Base-by-base conservation (phyloP, 2,329 filamentous ascomycete species). In the Hypomyces perniciosus region DNA sequence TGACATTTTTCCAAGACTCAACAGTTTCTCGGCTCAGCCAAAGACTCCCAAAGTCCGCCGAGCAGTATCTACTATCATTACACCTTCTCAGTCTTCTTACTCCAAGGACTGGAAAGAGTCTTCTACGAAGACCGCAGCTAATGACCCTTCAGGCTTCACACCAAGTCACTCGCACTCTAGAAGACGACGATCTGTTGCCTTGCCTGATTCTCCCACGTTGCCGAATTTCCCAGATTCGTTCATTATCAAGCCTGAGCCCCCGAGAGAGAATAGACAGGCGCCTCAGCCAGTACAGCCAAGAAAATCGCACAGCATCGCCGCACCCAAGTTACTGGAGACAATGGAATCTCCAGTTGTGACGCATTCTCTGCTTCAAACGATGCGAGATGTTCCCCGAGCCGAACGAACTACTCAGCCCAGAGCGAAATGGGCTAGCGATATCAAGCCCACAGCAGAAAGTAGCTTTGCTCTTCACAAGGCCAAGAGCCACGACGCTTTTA, bases 381-480 rank as follows among this genome's bases (percentile, higher is more conserved):
- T 20, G 20, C 20, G 20, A 20, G 20, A 20, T 20, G 20, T 20
- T 2, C 20, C 20, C 20, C 20, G 20, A 20, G 20, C 20, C 20
- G 20, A 20, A 20, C 20, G 20, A 38, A 38, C 35, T 38, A 20
- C 35, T 9, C 38, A 48, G 12, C 29, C 42, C 30, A 34, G 27
- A 13, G 34, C 20, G 6, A 30, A 44, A 33, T 30, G 45, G 8
- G 34, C 42, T 9, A 39, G 12, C 31, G 47, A 46, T 31, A 20
- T 33, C 29, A 44, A 39, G 28, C 39, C 10, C 8, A 20, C 31
- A 6, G 9, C 28, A 9, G 50, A 57, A 43, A 37, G 41, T 37
- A 62, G 54, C 48, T 59, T 61, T 37, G 46, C 52, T 27, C 45
- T 62, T 8, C 56, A 62, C 54, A 55, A 51, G 38, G 46, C 54